Conservation (phyloP, 805 yeast species). For the Candida bentonensis region DNA sequence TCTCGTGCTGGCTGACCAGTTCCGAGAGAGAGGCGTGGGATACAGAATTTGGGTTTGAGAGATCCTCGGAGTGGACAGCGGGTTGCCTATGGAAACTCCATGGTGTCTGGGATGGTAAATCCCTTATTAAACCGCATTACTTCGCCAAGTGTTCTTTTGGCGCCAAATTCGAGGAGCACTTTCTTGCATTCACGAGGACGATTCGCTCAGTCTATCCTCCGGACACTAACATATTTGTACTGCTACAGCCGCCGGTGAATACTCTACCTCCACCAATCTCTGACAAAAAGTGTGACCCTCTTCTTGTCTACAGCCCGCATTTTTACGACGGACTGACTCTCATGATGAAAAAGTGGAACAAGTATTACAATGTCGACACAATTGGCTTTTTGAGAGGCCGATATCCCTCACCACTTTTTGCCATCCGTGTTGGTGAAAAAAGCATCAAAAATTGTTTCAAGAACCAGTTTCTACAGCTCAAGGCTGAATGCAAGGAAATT, state of each 20-base stretch:
- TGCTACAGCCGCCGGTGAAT: constrained; percentile 73
- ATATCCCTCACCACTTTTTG: constrained; percentile 66
- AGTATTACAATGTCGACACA: constrained; percentile 72
- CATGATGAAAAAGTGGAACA: constrained; percentile 85
- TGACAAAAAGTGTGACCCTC: constrained; percentile 39
- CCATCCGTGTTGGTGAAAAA: constrained; percentile 53
- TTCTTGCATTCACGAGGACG: background rate
- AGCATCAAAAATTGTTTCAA: constrained; percentile 58
- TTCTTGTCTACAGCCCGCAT: constrained; percentile 72
- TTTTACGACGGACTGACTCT: constrained; percentile 91
- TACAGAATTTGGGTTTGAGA: constrained; percentile 51
- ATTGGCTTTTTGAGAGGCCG: constrained; percentile 71
- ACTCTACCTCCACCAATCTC: constrained; percentile 66
- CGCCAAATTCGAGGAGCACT: constrained; percentile 28
- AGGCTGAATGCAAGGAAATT: constrained; percentile 42
- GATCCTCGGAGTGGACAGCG: constrained; percentile 60
- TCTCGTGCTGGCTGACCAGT: constrained; percentile 40
- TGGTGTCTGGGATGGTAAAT: constrained; percentile 53
- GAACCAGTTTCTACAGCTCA: constrained; percentile 54
- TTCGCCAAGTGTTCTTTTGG: constrained; percentile 22
- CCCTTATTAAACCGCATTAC: constrained; percentile 32
- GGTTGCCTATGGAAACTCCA: constrained; percentile 70
- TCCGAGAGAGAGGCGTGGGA: constrained; percentile 36
- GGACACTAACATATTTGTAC: constrained; percentile 33
- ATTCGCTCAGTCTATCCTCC: background rate